Evolutionary conservation across 805 yeast species (phyloP).

Genomic region (Suhomyces faveliae): DNA sequence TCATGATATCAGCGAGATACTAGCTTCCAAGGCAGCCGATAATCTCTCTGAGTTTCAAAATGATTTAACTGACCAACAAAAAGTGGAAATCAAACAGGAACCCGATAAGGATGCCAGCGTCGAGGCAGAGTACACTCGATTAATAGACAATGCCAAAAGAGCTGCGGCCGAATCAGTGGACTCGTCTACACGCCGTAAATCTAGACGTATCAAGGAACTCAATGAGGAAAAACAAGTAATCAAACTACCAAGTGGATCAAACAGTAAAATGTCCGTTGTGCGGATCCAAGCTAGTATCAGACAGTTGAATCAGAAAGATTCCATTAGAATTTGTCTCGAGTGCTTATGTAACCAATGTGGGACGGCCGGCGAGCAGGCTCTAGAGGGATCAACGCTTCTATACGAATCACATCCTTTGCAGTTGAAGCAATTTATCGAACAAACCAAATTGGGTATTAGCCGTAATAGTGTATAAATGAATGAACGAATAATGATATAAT

Average conservation of each 20-base stretch:
- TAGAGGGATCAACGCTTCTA: constrained; percentile 22
- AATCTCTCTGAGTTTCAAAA: constrained; percentile 3
- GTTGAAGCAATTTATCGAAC: constrained; percentile 19
- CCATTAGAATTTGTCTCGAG: constrained; percentile 29
- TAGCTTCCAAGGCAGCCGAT: constrained; percentile 4
- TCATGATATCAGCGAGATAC: not conserved
- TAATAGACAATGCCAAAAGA: constrained; percentile 18
- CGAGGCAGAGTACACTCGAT: constrained; percentile 18
- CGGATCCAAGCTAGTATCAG: constrained; percentile 20
- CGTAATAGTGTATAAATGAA: constrained; percentile 1
- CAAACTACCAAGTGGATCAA: not conserved
- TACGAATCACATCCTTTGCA: constrained; percentile 20
- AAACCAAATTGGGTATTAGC: constrained; percentile 15
- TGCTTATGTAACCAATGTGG: constrained; percentile 24
- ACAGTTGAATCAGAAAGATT: constrained; percentile 25
- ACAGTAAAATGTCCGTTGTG: constrained; percentile 22
- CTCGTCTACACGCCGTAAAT: constrained; percentile 9
- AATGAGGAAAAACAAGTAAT: constrained; percentile 10
- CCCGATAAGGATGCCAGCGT: not conserved
- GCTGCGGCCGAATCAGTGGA: constrained; percentile 11
- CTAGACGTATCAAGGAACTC: constrained; percentile 14
- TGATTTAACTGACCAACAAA: not conserved
- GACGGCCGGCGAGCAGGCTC: constrained; percentile 15
- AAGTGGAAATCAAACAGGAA: not conserved
- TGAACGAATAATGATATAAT: not conserved